Base-by-base conservation (phyloP, 2,329 filamentous ascomycete species). In the Septoria linicola region DNA sequence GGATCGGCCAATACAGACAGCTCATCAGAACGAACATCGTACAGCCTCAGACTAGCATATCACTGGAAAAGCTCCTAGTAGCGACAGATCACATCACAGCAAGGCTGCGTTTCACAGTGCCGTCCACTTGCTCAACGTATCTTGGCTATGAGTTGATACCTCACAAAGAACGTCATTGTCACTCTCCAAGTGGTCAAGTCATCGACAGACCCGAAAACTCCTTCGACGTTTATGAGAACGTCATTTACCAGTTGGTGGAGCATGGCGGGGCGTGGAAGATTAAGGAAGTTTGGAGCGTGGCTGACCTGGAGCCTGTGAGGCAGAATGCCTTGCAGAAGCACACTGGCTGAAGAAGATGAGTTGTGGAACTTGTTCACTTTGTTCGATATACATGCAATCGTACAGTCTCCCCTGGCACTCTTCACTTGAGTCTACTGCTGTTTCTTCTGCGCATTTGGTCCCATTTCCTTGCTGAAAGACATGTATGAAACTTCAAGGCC, bases 391-490 rank as follows among this genome's bases (percentile, higher is more conserved):
- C 35, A 41, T 40, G 21, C 36, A 23, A 40, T 47, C 44, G 23
- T 40, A 47, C 32, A 39, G 6, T 19, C 4, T 47, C 7, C 20
- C 11, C 39, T n/a, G 13, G 13, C 21, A 16, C 16, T 11, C 13
- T 7, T 19, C 25, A 8, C 3, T 3, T 32, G 2, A 7, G 10
- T 31, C 42, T 78, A 80, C 72, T 85, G 79, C 76, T 89, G 72
- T 68, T 83, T 95, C 82, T 91, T 95, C 72, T 95, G 88, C 25
- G 87, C 87, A 31, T 83, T 78, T n/a, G 89, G 88, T 0, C 90
- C 89, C 78, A 89, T 95, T 63, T 96, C 92, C 77, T 96, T 96
- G 68, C 95, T 92, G 68, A 97, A 99, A 1, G 93, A 90, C 57
- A 88, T 89, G 70, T 97, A 97, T 1, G 89, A 88, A 23, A 97